Evolutionary conservation across 2,329 filamentous ascomycete genomes (phyloP).

Genomic region (Alternaria sp.): DNA sequence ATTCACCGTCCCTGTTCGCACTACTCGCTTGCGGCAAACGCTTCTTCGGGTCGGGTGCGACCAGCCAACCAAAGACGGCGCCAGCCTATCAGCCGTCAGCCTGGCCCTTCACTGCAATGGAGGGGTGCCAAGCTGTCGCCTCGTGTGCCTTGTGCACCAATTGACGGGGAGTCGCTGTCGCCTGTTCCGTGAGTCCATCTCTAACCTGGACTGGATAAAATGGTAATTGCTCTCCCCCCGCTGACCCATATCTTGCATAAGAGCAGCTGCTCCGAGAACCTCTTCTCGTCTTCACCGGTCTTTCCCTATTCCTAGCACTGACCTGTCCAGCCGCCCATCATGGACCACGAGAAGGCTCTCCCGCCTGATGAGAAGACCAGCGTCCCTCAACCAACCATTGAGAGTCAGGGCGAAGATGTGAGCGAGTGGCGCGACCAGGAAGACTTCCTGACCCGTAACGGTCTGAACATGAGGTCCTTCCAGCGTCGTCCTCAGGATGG

Average conservation of each 20-base stretch:
- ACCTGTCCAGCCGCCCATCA: constrained; percentile 30
- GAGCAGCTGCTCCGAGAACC: constrained; percentile 24
- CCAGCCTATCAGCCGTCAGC: constrained; percentile 30
- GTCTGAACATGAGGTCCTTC: constrained; percentile 49
- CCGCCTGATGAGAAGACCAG: constrained; percentile 42
- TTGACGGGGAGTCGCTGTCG: constrained; percentile 34
- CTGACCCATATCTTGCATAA: constrained; percentile 40
- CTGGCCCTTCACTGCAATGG: constrained; percentile 21
- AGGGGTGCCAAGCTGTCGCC: constrained; percentile 36
- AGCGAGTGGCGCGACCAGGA: constrained; percentile 44
- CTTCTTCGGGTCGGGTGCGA: constrained; percentile 31
- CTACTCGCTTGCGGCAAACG: constrained; percentile 22
- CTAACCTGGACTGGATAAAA: constrained; percentile 32
- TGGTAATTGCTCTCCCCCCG: constrained; percentile 30
- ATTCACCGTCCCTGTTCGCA: constrained; percentile 23
- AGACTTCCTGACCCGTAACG: constrained; percentile 49
- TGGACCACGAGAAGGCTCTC: constrained; percentile 41
- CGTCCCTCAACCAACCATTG: constrained; percentile 26
- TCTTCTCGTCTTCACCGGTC: constrained; percentile 13
- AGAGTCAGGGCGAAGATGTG: constrained; percentile 20
- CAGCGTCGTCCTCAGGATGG: constrained; percentile 43
- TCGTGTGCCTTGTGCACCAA: constrained; percentile 29
- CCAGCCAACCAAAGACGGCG: constrained; percentile 25
- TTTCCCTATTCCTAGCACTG: constrained; percentile 17
- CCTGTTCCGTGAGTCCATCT: constrained; percentile 34